A percentile compares a stretch with the other conserved stretches of the same genome.
phyloP scores from a whole-genome alignment of 306 rosid species.

The Malus orientalis region DNA sequence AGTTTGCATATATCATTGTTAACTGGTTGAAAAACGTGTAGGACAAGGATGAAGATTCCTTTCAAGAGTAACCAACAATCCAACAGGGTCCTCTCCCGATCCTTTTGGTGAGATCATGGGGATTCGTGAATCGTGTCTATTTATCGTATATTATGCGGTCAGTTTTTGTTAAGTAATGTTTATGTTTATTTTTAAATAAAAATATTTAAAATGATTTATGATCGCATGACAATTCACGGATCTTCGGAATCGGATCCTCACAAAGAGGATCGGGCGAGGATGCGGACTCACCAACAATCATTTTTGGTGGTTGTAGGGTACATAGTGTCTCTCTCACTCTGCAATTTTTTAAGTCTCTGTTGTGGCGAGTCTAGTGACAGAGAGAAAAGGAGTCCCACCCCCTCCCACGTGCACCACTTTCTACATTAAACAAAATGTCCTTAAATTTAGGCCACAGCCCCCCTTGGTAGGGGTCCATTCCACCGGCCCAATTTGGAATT shows the following conservation, averaged over 20 bases:
- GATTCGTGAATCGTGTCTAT: too few relatives aligned
- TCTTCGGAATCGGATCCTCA: too few relatives aligned
- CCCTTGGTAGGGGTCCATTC: constrained; percentile 5
- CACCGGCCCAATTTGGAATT: constrained; percentile 16
- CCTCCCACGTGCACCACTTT: constrained; percentile 25
- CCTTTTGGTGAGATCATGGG: too few relatives aligned
- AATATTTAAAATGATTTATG: too few relatives aligned
- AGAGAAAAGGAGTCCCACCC: constrained; percentile 2
- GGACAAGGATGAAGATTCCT: constrained; percentile 1
- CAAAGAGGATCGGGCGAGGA: too few relatives aligned
- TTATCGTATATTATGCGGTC: too few relatives aligned
- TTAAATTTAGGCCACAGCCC: constrained; percentile 11
- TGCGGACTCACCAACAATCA: neutral
- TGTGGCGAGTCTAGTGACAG: neutral
- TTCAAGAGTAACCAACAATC: neutral
- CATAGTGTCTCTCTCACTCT: constrained; percentile 7
- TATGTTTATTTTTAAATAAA: too few relatives aligned
- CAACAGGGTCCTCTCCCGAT: too few relatives aligned
- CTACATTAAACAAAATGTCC: constrained; percentile 4
- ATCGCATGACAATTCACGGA: fast-evolving
- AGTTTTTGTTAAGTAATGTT: too few relatives aligned
- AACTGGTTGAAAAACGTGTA: constrained; percentile 13
- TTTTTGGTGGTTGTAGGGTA: constrained; percentile 17
- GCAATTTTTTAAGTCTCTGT: constrained; percentile 2
- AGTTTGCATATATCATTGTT: constrained; percentile 19